A percentile compares a stretch with the other conserved stretches of the same genome.
These are phyloP conservation scores for Hypoxylon trugodes DNA, from an alignment of 495 filamentous ascomycete genomes.

Conservation along the genomic window DNA sequence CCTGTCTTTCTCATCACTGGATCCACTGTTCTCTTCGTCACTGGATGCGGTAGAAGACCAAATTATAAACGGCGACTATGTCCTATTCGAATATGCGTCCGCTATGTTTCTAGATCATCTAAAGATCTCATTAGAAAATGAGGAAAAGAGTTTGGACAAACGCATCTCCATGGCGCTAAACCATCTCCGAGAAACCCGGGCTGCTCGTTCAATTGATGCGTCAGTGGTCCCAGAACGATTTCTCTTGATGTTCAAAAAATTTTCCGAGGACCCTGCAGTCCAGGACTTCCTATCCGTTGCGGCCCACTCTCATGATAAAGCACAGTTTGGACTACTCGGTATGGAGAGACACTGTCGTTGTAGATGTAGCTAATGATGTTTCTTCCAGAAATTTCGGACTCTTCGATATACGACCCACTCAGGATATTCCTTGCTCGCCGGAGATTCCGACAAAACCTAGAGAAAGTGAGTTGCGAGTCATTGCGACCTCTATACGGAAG, in stretches of 20 bases:
- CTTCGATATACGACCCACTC: conserved; percentile 11
- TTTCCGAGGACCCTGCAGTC: not conserved
- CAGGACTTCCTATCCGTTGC: conserved; percentile 1
- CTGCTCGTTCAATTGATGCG: not conserved
- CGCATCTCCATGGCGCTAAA: not conserved
- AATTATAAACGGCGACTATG: conserved; percentile 18
- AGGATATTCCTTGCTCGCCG: conserved; percentile 6
- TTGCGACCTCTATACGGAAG: conserved; percentile 9
- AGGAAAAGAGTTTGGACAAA: not conserved
- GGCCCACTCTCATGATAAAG: not conserved
- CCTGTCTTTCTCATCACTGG: conserved; percentile 14
- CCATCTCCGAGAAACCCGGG: conserved; percentile 8
- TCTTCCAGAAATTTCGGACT: not conserved
- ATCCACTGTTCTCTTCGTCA: conserved; percentile 6
- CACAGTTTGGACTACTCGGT: conserved; percentile 5
- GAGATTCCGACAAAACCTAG: conserved; percentile 8
- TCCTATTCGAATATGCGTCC: conserved; percentile 27
- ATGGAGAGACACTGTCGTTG: not conserved
- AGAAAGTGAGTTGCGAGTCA: not conserved
- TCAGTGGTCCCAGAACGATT: not conserved
- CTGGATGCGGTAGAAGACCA: not conserved
- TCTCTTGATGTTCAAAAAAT: conserved; percentile 1
- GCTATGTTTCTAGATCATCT: conserved; percentile 22
- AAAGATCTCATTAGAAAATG: not conserved
- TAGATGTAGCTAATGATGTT: not conserved